Percentiles rank a stretch among this genome's conserved stretches.
phyloP scores from a whole-genome alignment of 495 filamentous ascomycete genomes.

The Penicillium arizonense region DNA sequence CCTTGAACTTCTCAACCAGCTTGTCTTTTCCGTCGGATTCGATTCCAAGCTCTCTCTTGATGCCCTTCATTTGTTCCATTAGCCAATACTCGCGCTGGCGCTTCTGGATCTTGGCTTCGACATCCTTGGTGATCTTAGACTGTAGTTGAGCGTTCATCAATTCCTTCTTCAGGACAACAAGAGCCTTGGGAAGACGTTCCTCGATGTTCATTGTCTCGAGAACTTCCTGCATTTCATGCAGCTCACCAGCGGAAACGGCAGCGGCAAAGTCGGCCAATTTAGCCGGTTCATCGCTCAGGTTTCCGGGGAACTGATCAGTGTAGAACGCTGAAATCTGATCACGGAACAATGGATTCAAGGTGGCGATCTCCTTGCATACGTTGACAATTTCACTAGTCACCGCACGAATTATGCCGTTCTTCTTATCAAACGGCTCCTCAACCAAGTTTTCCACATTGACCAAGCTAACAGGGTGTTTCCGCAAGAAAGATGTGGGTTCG shows the following conservation, averaged over 20 bases:
- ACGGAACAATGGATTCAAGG: slow-evolving; percentile 89
- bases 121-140: slow-evolving; percentile 96
- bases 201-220: slow-evolving; percentile 85
- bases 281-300: slow-evolving; percentile 89
- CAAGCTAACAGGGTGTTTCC: slow-evolving; percentile 84
- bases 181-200: slow-evolving; percentile 82
- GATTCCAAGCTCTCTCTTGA: slow-evolving; percentile 89
- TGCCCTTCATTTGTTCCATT: slow-evolving; percentile 99
- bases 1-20: slow-evolving; percentile 93
- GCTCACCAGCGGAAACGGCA: slow-evolving; percentile 86
- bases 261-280: slow-evolving; percentile 97
- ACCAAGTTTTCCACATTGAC: slow-evolving; percentile 91
- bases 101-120: slow-evolving; percentile 96
- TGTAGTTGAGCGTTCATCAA: slow-evolving; percentile 96
- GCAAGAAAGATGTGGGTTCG: slow-evolving; percentile 87
- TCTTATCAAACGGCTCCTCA: slow-evolving; percentile 87
- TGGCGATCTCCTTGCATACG: slow-evolving; percentile 94
- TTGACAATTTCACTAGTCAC: slow-evolving; percentile 97
- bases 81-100: slow-evolving; percentile 98
- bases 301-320: slow-evolving; percentile 89
- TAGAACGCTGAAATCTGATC: slow-evolving; percentile 98
- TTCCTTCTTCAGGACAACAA: slow-evolving; percentile 94
- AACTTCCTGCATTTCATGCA: slow-evolving; percentile 92
- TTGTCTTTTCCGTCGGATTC: slow-evolving; percentile 98
- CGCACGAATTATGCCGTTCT: slow-evolving; percentile 79